Evolutionary conservation across 2,329 filamentous ascomycete species (phyloP).

Genomic region (Cercospora citrullina): DNA sequence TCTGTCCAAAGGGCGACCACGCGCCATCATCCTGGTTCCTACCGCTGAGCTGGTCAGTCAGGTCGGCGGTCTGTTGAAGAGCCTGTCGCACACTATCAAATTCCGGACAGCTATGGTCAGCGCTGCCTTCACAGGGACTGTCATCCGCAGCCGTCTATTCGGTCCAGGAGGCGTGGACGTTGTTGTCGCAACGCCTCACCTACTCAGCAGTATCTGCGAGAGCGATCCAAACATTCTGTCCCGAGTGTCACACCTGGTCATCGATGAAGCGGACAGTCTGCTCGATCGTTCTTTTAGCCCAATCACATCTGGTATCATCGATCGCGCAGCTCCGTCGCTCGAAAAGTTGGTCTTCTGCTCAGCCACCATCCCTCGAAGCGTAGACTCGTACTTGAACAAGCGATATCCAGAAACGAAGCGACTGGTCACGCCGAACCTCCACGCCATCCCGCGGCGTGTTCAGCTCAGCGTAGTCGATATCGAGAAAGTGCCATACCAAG

Average conservation of each 20-base stretch:
- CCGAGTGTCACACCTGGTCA: conserved; percentile 82
- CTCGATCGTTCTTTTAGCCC: conserved; percentile 90
- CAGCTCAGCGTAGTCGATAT: conserved; percentile 93
- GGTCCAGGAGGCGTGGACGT: conserved; percentile 79
- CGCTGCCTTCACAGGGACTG: conserved; percentile 69
- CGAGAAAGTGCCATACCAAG: conserved; percentile 85
- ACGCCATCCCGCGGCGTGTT: conserved; percentile 91
- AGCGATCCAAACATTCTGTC: conserved; percentile 89
- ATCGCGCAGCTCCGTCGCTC: conserved; percentile 76
- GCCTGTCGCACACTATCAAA: conserved; percentile 79
- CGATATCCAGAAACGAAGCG: conserved; percentile 81
- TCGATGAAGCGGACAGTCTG: conserved; percentile 95
- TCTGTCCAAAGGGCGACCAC: conserved; percentile 74
- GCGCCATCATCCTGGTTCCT: conserved; percentile 82
- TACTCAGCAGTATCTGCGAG: conserved; percentile 83
- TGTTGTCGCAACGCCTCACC: conserved; percentile 82
- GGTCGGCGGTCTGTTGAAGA: conserved; percentile 77
- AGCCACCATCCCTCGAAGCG: conserved; percentile 86
- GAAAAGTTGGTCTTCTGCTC: conserved; percentile 90
- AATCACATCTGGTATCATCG: conserved; percentile 77
- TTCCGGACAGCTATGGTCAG: conserved; percentile 83
- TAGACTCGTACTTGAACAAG: conserved; percentile 80
- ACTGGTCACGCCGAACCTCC: conserved; percentile 91
- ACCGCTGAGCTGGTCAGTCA: conserved; percentile 90
- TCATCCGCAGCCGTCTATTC: conserved; percentile 85